phyloP scores from a whole-genome alignment of 1,139 yeast genomes.

The Hyphopichia burtonii region DNA sequence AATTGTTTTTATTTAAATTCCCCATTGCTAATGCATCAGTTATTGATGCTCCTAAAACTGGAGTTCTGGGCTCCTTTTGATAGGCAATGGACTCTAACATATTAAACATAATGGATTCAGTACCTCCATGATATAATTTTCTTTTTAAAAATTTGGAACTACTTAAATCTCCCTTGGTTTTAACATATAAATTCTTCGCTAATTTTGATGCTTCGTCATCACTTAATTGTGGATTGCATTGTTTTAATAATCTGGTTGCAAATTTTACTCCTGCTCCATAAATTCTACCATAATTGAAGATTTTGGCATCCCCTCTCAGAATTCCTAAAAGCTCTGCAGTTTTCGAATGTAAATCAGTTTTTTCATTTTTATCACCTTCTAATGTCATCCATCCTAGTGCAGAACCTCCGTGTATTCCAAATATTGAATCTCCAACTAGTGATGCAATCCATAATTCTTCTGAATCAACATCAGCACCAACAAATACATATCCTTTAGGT shows the following conservation, averaged over 20 bases:
- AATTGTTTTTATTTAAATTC: conserved; percentile 64
- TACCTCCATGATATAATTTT: conserved; percentile 80
- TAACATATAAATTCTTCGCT: conserved; percentile 68
- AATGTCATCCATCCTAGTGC: conserved; percentile 99
- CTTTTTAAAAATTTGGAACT: conserved; percentile 27
- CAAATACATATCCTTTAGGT: conserved; percentile 86
- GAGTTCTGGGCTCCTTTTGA: conserved; percentile 81
- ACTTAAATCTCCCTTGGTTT: conserved; percentile 73
- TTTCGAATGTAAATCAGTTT: conserved; percentile 92
- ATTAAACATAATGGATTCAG: conserved; percentile 90
- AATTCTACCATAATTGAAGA: conserved; percentile 94
- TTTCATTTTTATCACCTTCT: conserved; percentile 89
- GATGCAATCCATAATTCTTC: conserved; percentile 99
- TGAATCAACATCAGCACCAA: conserved; percentile 98
- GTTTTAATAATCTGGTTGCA: conserved; percentile 77
- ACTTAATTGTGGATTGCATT: conserved; percentile 71
- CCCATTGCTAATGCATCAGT: conserved; percentile 75
- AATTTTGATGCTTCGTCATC: conserved; percentile 67
- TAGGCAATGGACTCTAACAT: conserved; percentile 85
- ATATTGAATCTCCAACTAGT: conserved; percentile 86
- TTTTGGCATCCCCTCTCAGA: conserved; percentile 86
- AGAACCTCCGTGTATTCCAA: conserved; percentile 90
- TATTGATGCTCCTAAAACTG: conserved; percentile 90
- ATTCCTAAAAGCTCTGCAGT: conserved; percentile 91
- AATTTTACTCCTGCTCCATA: conserved; percentile 96